phyloP scores from a whole-genome alignment of 2,329 filamentous ascomycete species.

The Talaromyces atroroseus region DNA sequence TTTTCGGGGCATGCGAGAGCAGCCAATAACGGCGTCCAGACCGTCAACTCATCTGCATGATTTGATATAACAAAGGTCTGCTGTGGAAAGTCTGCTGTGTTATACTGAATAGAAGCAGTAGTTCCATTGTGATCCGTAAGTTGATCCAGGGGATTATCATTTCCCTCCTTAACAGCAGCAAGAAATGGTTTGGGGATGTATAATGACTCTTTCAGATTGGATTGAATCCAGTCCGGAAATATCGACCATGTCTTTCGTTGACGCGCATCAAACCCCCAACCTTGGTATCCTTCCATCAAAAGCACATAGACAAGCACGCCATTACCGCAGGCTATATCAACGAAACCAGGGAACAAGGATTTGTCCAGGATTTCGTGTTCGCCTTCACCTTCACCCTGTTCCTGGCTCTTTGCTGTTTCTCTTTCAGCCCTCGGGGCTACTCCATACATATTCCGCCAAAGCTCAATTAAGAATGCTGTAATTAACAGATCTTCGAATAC shows the following conservation, averaged over 20 bases:
- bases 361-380: slow-evolving; percentile 17
- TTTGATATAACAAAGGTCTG: slow-evolving; percentile 94
- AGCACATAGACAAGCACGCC: slow-evolving; percentile 83
- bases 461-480: slow-evolving; percentile 83
- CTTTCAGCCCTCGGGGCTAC: slow-evolving; percentile 20
- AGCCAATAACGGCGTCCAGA: slow-evolving; percentile 89
- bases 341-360: slow-evolving; percentile 71
- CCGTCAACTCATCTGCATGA: slow-evolving; percentile 91
- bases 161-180: background rate
- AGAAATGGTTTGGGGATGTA: slow-evolving; percentile 53
- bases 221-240: slow-evolving; percentile 52
- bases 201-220: slow-evolving; percentile 53
- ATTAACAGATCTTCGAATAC: slow-evolving; percentile 93
- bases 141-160: slow-evolving; percentile 5
- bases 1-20: slow-evolving; percentile 51
- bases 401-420: background rate
- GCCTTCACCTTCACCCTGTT: background rate
- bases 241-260: slow-evolving; percentile 74
- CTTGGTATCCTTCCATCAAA: slow-evolving; percentile 69
- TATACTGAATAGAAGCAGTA: slow-evolving; percentile 18
- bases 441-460: slow-evolving; percentile 81
- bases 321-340: slow-evolving; percentile 95
- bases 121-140: background rate
- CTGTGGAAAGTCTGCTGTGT: slow-evolving; percentile 59
- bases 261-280: slow-evolving; percentile 92